Conservation (phyloP, 1,139 yeast genomes). For the Geotrichum histeridarum region DNA sequence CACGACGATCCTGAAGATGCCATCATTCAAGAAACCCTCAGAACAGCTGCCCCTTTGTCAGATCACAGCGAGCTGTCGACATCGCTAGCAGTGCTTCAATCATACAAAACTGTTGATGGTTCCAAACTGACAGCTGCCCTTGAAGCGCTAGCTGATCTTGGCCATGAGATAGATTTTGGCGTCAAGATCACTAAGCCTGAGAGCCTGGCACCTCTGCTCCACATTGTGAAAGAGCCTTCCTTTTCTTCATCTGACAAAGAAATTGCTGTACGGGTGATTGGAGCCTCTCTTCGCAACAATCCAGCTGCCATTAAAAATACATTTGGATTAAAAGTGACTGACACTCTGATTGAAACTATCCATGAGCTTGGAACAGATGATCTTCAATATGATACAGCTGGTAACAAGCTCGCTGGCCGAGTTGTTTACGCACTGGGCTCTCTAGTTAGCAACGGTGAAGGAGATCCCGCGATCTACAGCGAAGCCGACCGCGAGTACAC, state of each 20-base stretch:
- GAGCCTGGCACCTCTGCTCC: conserved; percentile 26
- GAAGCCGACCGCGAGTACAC: conserved; percentile 20
- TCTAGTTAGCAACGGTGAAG: conserved; percentile 23
- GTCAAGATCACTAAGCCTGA: conserved; percentile 37
- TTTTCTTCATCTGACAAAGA: conserved; percentile 27
- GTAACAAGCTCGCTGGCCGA: conserved; percentile 24
- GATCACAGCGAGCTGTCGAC: conserved; percentile 6
- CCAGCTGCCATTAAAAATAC: conserved; percentile 50
- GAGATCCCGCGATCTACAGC: conserved; percentile 7
- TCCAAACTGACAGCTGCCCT: conserved; percentile 34
- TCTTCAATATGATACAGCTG: background rate
- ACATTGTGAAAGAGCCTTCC: conserved; percentile 25
- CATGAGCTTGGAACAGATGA: background rate
- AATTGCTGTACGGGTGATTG: conserved; percentile 35
- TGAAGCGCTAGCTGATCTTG: conserved; percentile 51
- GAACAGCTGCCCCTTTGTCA: conserved; percentile 4
- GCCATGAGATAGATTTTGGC: conserved; percentile 66
- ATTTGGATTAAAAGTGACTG: conserved; percentile 17
- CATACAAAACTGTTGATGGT: conserved; percentile 15
- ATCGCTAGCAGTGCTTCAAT: conserved; percentile 17
- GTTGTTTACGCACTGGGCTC: conserved; percentile 34
- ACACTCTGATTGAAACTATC: conserved; percentile 2
- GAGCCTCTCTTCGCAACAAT: conserved; percentile 58
- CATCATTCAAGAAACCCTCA: conserved; percentile 5
- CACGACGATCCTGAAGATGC: conserved; percentile 14